phyloP scores from a whole-genome alignment of 2,329 filamentous ascomycete species.

The Fusarium xyrophilum region DNA sequence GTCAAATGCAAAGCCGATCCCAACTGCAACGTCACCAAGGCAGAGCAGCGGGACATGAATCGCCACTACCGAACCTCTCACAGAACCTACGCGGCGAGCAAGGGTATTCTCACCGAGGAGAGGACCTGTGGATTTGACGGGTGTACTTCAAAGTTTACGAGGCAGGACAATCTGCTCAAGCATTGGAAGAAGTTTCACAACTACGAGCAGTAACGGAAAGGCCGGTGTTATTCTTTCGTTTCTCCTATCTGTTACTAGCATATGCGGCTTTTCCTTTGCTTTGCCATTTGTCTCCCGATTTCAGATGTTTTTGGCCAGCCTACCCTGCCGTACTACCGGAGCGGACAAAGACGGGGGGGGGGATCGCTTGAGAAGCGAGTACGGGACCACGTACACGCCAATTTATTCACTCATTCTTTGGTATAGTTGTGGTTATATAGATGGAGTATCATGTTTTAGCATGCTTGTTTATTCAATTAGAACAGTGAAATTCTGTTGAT shows the following conservation, averaged over 20 bases:
- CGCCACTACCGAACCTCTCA: constrained; percentile 36
- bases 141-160: constrained; percentile 23
- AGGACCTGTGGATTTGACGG: background rate
- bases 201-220: background rate
- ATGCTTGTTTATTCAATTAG: constrained; percentile 12
- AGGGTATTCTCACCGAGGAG: constrained; percentile 1
- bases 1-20: constrained; percentile 31
- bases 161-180: constrained; percentile 31
- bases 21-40: constrained; percentile 12
- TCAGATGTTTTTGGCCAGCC: constrained; percentile 8
- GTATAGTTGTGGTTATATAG: background rate
- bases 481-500: constrained; percentile 26
- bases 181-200: constrained; percentile 28
- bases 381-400: background rate
- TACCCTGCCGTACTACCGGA: constrained; percentile 3
- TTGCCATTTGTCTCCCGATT: constrained; percentile 16
- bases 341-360: background rate
- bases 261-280: background rate
- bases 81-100: constrained; percentile 8
- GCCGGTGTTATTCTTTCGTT: background rate
- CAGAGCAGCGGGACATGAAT: constrained; percentile 39
- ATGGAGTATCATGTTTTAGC: constrained; percentile 13
- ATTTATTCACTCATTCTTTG: background rate
- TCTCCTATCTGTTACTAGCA: background rate
- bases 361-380: constrained; percentile 1